These are phyloP conservation scores for Colletotrichum costaricense DNA, from an alignment of 2,329 filamentous ascomycete species.

Conservation along the genomic window DNA sequence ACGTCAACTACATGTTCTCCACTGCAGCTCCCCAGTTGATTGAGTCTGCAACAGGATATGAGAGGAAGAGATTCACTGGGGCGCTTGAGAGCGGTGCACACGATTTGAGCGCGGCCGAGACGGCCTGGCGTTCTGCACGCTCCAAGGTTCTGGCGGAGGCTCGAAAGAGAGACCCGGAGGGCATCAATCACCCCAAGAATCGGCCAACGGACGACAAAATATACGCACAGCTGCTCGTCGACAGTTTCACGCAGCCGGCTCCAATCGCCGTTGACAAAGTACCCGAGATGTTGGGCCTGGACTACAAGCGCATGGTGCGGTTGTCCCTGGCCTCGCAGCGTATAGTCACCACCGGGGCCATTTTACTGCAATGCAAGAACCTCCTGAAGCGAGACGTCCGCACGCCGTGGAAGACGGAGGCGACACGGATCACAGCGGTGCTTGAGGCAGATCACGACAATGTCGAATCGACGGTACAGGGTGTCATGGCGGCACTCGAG, in stretches of 20 bases:
- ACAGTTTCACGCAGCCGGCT: slow-evolving; percentile 77
- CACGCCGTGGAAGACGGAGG: slow-evolving; percentile 80
- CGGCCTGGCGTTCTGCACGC: slow-evolving; percentile 74
- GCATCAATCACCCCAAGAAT: slow-evolving; percentile 69
- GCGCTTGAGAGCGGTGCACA: slow-evolving; percentile 68
- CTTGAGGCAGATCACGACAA: slow-evolving; percentile 68
- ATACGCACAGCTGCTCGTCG: slow-evolving; percentile 80
- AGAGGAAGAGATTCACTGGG: slow-evolving; percentile 77
- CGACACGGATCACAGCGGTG: slow-evolving; percentile 75
- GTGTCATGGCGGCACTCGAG: slow-evolving; percentile 72
- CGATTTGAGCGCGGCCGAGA: slow-evolving; percentile 69
- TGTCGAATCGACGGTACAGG: slow-evolving; percentile 66
- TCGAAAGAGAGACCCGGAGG: slow-evolving; percentile 76
- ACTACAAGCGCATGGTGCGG: slow-evolving; percentile 68
- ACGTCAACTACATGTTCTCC: slow-evolving; percentile 83
- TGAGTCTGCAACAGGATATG: slow-evolving; percentile 77
- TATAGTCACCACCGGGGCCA: slow-evolving; percentile 79
- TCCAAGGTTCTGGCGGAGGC: slow-evolving; percentile 74
- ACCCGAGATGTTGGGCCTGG: slow-evolving; percentile 80
- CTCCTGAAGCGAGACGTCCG: slow-evolving; percentile 84
- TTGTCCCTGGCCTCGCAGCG: slow-evolving; percentile 56
- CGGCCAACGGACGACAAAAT: slow-evolving; percentile 76
- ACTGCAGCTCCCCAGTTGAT: slow-evolving; percentile 78
- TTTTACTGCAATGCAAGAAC: slow-evolving; percentile 85
- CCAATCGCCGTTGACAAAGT: slow-evolving; percentile 65